A percentile compares a stretch with the other conserved stretches of the same genome.
Conservation (phyloP, 345 rosid genomes). For the Euclidium syriacum region DNA sequence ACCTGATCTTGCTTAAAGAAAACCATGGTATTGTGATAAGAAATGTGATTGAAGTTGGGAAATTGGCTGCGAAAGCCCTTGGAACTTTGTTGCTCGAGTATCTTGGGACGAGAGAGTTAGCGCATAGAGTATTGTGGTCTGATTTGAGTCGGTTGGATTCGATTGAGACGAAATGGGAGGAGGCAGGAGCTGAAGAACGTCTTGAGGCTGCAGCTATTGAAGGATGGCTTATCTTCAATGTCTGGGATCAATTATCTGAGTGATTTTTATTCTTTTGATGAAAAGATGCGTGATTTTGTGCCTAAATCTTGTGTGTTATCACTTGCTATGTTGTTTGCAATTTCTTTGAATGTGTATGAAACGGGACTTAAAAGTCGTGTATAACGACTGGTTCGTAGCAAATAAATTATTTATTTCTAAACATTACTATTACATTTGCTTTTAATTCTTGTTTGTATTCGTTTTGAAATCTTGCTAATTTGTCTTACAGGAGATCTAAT, state of each 20-base stretch:
- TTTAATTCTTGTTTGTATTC: no score
- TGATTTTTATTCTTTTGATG: neutral
- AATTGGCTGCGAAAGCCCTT: conserved; percentile 18
- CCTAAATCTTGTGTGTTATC: neutral
- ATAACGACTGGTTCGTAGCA: no score
- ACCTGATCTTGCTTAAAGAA: conserved; percentile 21
- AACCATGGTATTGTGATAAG: conserved; percentile 26
- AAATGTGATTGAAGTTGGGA: conserved; percentile 16
- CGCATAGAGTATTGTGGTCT: conserved; percentile 27
- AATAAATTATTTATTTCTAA: no score
- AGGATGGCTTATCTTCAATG: conserved; percentile 33
- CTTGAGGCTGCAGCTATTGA: conserved; percentile 33
- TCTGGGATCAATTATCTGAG: conserved; percentile 24
- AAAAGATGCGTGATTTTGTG: neutral
- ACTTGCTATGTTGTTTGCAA: neutral
- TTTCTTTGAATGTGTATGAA: no score
- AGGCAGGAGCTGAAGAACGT: conserved; percentile 9
- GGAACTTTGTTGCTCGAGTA: conserved; percentile 25
- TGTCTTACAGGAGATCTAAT: no score
- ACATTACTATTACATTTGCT: no score
- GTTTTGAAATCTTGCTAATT: no score
- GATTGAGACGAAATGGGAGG: conserved; percentile 25
- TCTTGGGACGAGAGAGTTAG: conserved; percentile 29
- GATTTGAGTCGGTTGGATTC: conserved; percentile 26
- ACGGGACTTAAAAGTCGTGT: no score